Evolutionary conservation across 2,329 filamentous ascomycete species (phyloP), one percentile per base, ranked within the genome.

Genomic region (Exophiala oligosperma): DNA sequence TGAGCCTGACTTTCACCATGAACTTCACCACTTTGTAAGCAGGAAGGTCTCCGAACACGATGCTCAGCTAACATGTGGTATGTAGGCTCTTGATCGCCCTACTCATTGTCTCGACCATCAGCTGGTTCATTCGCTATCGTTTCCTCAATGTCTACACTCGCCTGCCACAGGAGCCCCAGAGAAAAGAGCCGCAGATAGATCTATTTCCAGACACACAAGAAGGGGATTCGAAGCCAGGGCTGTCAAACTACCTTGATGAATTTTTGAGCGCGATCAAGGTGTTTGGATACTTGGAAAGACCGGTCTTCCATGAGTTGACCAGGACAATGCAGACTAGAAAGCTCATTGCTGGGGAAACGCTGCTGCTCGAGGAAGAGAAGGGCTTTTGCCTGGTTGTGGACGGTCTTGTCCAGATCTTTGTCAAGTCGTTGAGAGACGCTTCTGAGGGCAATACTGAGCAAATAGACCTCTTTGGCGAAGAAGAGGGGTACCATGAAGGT

Each of bases 201-300:
- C 81, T 99, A 11, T 97, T 97, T 70, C 92, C 94, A 3, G 93
- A 97, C 69, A 88, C 89, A 2, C 91, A 96, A 68, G 93, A 96
- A 66, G 89, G 89, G 50, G 92, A 92, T 62, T 87, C 86, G 29
- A 99, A 99, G 73, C 87, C 92, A 0, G 94, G 93, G 0, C 79
- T 99, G 46, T 87, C 91, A n/a, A 99, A 92, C 71, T 99, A 99
- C 67, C 81, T 99, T 26, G 94, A 99, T 74, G 95, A 99, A 73
- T 99, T 99, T 68, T 79, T 99, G 23, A 97, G 92, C 71, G 94
- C 95, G 29, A 99, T 99, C 78, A 99, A 97, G 74, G 94, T 99
- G 57, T 99, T 99, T 75, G 94, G 94, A 7, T 99, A 97, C 70
- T 79, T 99, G 44, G 94, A 99, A 72, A 86, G 94, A 26, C 92